Evolutionary conservation across 1,139 yeast species (phyloP).

Genomic region (Sugiyamaella paludigena): DNA sequence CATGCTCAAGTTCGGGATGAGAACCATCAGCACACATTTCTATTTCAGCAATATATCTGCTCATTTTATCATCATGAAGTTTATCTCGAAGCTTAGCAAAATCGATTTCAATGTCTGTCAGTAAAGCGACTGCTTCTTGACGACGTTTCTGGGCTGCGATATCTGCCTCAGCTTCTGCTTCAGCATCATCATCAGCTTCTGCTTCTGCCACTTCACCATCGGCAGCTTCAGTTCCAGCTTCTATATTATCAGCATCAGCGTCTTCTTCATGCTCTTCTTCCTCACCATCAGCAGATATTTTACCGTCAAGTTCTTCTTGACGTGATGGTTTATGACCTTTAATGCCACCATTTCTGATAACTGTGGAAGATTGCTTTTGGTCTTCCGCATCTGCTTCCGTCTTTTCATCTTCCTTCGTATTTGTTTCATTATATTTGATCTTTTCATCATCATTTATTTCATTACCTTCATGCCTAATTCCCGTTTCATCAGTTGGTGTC

Average conservation of each 20-base stretch:
- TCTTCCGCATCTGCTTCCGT: constrained; percentile 11
- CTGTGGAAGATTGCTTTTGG: background rate
- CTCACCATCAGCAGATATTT: background rate
- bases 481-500: background rate
- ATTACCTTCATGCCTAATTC: too few species aligned
- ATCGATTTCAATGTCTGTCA: constrained; percentile 75
- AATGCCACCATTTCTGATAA: too few species aligned
- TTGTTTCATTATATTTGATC: background rate
- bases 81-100: constrained; percentile 83
- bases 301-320: too few species aligned
- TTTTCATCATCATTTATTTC: background rate
- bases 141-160: constrained; percentile 35
- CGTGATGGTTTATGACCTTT: too few species aligned
- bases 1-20: constrained; percentile 75
- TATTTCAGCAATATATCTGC: constrained; percentile 73
- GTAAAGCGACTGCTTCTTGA: constrained; percentile 61
- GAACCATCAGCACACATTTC: constrained; percentile 85
- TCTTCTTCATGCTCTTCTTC: background rate
- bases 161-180: constrained; percentile 23
- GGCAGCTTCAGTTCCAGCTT: constrained; percentile 26
- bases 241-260: constrained; percentile 14
- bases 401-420: constrained; percentile 9
- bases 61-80: constrained; percentile 53
- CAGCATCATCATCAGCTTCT: constrained; percentile 21
- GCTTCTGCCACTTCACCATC: constrained; percentile 22